Percentiles rank a stretch among this genome's conserved stretches.
phyloP scores from a whole-genome alignment of 768 basidiomycete genomes.

The Clitopilus hobsonii region DNA sequence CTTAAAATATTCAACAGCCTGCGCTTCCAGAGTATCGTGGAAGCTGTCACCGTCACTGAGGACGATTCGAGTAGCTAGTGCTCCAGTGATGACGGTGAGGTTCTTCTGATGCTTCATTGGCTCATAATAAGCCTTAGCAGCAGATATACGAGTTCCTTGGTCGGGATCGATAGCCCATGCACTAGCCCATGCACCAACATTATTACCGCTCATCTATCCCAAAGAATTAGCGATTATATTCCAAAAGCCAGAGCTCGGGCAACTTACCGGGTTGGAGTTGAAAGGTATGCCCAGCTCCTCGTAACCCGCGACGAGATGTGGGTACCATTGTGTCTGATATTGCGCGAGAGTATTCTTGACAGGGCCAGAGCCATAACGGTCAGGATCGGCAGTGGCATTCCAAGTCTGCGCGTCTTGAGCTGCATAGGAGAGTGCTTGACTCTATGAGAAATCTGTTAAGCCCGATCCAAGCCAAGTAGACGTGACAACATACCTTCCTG shows the following conservation, averaged over 20 bases:
- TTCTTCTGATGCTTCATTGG: neutral
- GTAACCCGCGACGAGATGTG: neutral
- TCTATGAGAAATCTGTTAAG: neutral
- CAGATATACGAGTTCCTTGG: neutral
- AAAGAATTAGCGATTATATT: neutral
- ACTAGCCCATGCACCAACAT: constrained; percentile 5
- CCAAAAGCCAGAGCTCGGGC: neutral
- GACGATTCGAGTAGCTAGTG: neutral
- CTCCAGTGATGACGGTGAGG: neutral
- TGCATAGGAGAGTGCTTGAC: neutral
- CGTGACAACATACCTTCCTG: neutral
- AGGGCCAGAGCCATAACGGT: neutral
- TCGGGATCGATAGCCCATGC: neutral
- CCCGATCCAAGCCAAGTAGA: too few relatives aligned
- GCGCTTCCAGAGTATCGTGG: neutral
- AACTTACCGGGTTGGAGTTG: constrained; percentile 8
- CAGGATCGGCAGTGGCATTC: neutral
- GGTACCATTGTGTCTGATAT: neutral
- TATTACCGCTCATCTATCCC: constrained; percentile 3
- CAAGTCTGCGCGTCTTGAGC: neutral
- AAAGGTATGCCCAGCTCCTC: constrained; percentile 7
- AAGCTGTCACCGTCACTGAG: neutral
- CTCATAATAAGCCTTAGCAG: neutral
- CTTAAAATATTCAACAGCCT: neutral
- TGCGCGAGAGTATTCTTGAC: neutral